These are phyloP conservation scores for Pichia nanzhaoensis DNA, from an alignment of 805 yeast species.

Conservation along the genomic window DNA sequence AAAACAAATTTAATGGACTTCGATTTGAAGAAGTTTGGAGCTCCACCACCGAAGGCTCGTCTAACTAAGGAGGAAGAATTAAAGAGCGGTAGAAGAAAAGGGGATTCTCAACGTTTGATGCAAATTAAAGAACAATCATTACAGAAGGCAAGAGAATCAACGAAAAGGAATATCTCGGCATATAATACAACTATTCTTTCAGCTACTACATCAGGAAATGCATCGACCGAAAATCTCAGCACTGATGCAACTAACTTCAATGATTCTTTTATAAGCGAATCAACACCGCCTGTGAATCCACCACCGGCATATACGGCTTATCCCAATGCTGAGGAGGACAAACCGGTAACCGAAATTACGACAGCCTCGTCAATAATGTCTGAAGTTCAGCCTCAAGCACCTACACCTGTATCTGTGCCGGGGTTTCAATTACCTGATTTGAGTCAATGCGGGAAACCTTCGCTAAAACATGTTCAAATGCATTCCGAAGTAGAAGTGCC, in stretches of 20 bases:
- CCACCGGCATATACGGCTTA: not conserved
- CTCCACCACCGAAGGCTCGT: constrained; percentile 41
- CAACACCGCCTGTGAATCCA: not conserved
- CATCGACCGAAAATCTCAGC: not conserved
- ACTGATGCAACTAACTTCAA: not conserved
- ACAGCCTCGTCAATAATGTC: no score
- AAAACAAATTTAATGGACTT: constrained; percentile 28
- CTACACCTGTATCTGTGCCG: no score
- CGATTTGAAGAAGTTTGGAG: constrained; percentile 34
- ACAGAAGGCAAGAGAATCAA: constrained; percentile 19
- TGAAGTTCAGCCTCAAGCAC: no score
- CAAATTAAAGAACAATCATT: constrained; percentile 25
- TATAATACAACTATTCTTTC: constrained; percentile 10
- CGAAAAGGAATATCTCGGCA: constrained; percentile 1
- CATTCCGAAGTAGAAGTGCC: no score
- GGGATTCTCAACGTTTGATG: constrained; percentile 21
- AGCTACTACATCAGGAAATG: not conserved
- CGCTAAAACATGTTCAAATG: no score
- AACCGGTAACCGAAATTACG: no score
- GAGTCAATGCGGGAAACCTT: no score
- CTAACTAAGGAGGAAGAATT: constrained; percentile 21
- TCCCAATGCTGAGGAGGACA: no score
- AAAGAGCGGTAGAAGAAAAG: constrained; percentile 20
- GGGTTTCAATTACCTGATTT: no score
- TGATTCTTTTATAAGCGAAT: no score